These are phyloP conservation scores for Chaetomium fimeti DNA, from an alignment of 495 filamentous ascomycete genomes.

Conservation along the genomic window DNA sequence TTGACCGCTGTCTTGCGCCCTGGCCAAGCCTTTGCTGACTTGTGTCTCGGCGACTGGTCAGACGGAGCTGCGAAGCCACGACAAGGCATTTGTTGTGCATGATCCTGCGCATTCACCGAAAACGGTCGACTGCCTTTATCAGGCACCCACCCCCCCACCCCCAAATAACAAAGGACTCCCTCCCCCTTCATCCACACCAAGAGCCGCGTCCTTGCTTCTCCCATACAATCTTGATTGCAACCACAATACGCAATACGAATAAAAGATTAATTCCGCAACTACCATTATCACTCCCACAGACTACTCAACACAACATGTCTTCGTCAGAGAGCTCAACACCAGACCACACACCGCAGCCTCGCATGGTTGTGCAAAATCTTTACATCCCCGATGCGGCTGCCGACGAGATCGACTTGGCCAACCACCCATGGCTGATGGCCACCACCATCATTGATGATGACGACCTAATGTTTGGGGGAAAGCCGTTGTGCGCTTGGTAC, in stretches of 20 bases:
- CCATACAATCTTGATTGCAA: not conserved
- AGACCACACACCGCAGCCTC: conserved; percentile 31
- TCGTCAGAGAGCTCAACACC: conserved; percentile 32
- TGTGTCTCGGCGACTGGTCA: conserved; percentile 17
- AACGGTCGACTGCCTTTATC: conserved; percentile 8
- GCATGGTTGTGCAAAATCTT: conserved; percentile 38
- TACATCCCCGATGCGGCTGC: conserved; percentile 39
- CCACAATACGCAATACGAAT: not conserved
- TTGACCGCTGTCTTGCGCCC: conserved; percentile 5
- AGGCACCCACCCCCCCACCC: conserved; percentile 1
- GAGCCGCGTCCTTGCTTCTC: not conserved
- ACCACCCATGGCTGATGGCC: conserved; percentile 49
- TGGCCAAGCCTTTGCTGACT: conserved; percentile 15
- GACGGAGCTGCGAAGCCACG: conserved; percentile 14
- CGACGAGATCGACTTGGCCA: conserved; percentile 39
- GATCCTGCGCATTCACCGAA: conserved; percentile 5
- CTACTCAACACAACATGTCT: conserved; percentile 27
- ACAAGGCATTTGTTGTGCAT: conserved; percentile 14
- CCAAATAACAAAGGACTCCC: conserved; percentile 1
- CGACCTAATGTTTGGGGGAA: conserved; percentile 57
- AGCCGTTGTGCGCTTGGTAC: conserved; percentile 55
- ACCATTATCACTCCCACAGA: not conserved
- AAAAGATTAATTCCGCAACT: not conserved
- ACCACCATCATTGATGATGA: conserved; percentile 56
- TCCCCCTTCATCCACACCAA: not conserved